A percentile compares a stretch with the other conserved stretches of the same genome.
Conservation (phyloP, 306 rosid genomes). For the Malus domestica region ASM211411v1 NC_041791.1:11262001-11262500, state of each 20-base stretch:
- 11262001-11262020: constrained; percentile 44
- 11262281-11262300: no score
- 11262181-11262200: background rate
- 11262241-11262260: background rate
- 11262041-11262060: background rate
- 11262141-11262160: background rate
- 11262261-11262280: no score
- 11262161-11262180: constrained; percentile 31
- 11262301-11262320: no score
- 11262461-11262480: background rate
- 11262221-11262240: background rate
- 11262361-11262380: background rate
- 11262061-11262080: constrained; percentile 5
- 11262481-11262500: background rate
- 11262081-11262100: constrained; percentile 19
- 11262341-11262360: background rate
- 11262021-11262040: background rate
- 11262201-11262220: background rate
- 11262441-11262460: background rate
- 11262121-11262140: constrained; percentile 55
- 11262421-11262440: background rate
- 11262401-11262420: background rate
- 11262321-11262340: no score
- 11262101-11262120: constrained; percentile 29
- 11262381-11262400: background rate